Percentiles rank a stretch among this genome's conserved stretches.
Conservation (phyloP, 805 yeast genomes). For the Metschnikowia lachancei region DNA sequence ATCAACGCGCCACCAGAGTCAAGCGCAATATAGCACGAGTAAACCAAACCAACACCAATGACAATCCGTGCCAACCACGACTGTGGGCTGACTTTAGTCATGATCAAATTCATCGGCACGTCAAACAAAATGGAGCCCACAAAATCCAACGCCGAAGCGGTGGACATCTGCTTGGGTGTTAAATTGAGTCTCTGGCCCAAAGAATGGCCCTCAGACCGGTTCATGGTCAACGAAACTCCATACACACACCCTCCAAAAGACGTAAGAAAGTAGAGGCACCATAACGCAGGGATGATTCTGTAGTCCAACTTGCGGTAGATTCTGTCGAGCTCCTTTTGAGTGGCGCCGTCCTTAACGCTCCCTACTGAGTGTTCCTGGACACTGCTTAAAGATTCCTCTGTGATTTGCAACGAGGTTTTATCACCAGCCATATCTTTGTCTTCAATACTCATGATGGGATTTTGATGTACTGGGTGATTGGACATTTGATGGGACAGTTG, state of each 20-base stretch:
- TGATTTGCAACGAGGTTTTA: background rate
- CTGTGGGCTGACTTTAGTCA: conserved; percentile 81
- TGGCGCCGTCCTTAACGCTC: background rate
- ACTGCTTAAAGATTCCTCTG: conserved; percentile 2
- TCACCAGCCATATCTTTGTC: background rate
- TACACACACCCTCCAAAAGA: conserved; percentile 77
- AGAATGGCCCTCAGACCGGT: conserved; percentile 57
- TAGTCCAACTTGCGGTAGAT: conserved; percentile 62
- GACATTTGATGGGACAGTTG: no score
- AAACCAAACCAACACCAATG: conserved; percentile 71
- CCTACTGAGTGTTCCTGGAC: background rate
- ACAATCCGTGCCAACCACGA: conserved; percentile 81
- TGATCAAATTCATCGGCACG: conserved; percentile 80
- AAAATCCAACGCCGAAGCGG: conserved; percentile 77
- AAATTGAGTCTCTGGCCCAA: conserved; percentile 50
- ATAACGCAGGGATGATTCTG: conserved; percentile 76
- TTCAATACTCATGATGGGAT: conserved; percentile 7
- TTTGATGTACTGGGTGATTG: no score
- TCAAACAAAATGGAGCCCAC: conserved; percentile 83
- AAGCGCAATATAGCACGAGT: conserved; percentile 67
- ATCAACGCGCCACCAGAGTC: conserved; percentile 54
- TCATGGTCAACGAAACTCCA: conserved; percentile 81
- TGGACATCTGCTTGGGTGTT: conserved; percentile 55
- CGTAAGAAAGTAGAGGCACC: conserved; percentile 74
- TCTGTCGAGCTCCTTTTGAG: conserved; percentile 38